Conservation (phyloP, 2,329 filamentous ascomycete genomes). For the Aureobasidium namibiae region DNA sequence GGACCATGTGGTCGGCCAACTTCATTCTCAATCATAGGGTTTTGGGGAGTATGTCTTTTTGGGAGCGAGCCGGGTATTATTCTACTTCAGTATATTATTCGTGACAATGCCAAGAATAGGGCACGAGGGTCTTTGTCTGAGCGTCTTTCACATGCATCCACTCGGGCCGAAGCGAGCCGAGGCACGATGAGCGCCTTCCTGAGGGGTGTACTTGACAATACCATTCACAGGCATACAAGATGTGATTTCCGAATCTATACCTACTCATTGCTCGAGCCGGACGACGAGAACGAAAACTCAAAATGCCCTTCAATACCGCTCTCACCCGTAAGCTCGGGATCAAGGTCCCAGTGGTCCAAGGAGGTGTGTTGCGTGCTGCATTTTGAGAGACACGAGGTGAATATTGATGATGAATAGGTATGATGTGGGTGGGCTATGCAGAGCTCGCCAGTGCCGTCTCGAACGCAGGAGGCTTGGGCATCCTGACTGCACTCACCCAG, state of each 20-base stretch:
- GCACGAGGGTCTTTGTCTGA: neutral
- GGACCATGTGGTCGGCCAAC: neutral
- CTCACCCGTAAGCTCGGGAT: constrained; percentile 55
- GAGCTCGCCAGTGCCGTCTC: constrained; percentile 67
- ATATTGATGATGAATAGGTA: constrained; percentile 27
- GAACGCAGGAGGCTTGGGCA: constrained; percentile 74
- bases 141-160: neutral
- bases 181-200: neutral
- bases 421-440: constrained; percentile 80
- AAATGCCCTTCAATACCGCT: constrained; percentile 57
- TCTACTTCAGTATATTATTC: no score
- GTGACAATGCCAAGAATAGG: neutral
- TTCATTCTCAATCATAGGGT: neutral
- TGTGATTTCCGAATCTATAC: neutral
- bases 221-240: neutral
- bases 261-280: neutral
- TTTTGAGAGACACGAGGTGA: neutral
- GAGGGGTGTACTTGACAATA: neutral
- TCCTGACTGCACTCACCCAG: constrained; percentile 85
- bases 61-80: neutral
- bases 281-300: neutral
- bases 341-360: constrained; percentile 69
- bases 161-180: constrained; percentile 1
- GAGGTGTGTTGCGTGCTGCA: constrained; percentile 40
- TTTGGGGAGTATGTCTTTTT: neutral